Base-by-base conservation (phyloP, 805 yeast genomes). In the Teunomyces pallodes region DNA sequence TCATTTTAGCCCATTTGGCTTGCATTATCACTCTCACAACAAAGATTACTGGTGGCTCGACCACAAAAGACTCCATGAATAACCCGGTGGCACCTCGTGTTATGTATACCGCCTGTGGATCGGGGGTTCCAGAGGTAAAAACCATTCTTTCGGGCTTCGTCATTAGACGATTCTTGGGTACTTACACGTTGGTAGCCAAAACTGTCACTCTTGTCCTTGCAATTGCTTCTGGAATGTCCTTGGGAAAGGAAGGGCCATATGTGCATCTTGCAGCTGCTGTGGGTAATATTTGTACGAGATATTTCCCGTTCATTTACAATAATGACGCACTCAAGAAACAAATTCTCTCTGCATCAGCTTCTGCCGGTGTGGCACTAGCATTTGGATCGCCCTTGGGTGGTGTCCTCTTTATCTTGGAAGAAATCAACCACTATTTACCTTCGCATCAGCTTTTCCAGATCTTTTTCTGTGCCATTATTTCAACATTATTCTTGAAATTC, bases 201-300 rank as follows among this genome's bases (percentile, higher is more conserved):
- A 67, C 81, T 0, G 49, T 67, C 2, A 79, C 81, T 0, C 61
- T 81, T 24, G 66, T 80, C 1, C 68, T 80, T 32, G 77, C 83
- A 3, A 79, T 81, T 33, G 80, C 84, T 0, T 77, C 83, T 0
- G 86, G 86, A 1, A 66, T 81, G 66, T 62, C 78, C 9, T 61
- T 81, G 8, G 86, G 86, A 1, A 81, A 81, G 59, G 86, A 81
- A 49, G 86, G 86, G 3, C 86, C 86, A 0, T 81, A 73, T 55
- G 86, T 81, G 17, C 86, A 81, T 59, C 67, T 81, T 42, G 82
- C 84, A 0, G 69, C 84, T 2, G 77, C 81, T 52, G 81, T 79
- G 17, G 86, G 86, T 3, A 81, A 81, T 54, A 72, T 81, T 14
- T 56, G 72, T n/a, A 65, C 78, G 36, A 62, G 86, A 33, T 53